These are phyloP conservation scores for Lycium ferocissimum DNA, from an alignment of 257 asterid genomes.

Conservation along the genomic window DNA sequence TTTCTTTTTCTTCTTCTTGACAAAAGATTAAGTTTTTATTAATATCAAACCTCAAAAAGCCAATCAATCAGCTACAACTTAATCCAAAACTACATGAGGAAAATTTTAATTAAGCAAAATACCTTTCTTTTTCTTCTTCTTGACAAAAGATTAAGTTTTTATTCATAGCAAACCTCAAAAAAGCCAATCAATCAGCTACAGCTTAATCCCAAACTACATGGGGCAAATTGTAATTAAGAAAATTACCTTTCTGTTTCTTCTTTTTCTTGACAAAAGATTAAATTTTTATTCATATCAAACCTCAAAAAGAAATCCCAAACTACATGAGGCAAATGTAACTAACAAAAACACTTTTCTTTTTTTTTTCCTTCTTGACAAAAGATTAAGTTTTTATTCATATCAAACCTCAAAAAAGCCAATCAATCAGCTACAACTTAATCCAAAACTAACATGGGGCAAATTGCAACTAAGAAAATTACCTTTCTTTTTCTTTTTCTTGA, in stretches of 20 bases:
- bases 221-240: neutral
- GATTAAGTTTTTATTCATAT: neutral
- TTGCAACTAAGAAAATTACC: neutral
- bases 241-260: neutral
- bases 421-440: neutral
- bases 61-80: conserved; percentile 3
- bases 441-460: neutral
- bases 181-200: neutral
- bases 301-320: neutral
- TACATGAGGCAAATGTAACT: neutral
- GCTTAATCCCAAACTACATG: neutral
- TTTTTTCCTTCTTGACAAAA: no score
- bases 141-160: neutral
- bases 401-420: neutral
- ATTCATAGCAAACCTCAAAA: neutral
- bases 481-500: conserved; percentile 39
- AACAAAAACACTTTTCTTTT: no score
- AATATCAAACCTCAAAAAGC: neutral
- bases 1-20: no score
- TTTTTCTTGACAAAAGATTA: no score
- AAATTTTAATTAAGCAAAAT: no score
- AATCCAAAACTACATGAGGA: no score
- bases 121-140: no score
- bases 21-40: neutral
- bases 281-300: no score